Base-by-base conservation (phyloP, 192 early-diverging fungal species). In the Haplosporangium gracile region DNA sequence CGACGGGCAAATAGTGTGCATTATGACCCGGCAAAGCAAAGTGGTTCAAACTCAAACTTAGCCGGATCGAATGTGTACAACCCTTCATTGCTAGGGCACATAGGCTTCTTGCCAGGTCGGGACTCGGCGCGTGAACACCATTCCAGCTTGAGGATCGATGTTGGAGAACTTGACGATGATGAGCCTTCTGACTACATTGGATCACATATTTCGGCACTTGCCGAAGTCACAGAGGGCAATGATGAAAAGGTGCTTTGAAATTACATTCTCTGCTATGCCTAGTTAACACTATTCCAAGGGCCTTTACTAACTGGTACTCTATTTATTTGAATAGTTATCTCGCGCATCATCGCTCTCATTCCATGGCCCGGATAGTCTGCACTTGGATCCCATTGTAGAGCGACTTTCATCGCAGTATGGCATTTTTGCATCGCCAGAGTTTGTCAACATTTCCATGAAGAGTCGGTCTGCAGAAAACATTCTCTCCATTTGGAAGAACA, bases 401-500 rank as follows among this genome's bases (percentile, higher is more conserved):
- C 81, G 82, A 70, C 60, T 91, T 16, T 89, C 92, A 13, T 68
- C 75, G 4, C 74, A 83, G 55, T 80, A 92, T 32, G 92, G 88
- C 13, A 88, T 84, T 15, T 93, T 92, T 77, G 83, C 84, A 24
- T 80, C 84, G 45, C 53, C 88, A 15, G 94, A 96, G 32, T 96
- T 96, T 82, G 57, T 88, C 7, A 89, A 94, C 65, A 51, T 95
- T 24, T 79, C 81, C 4, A 76, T 80, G 51, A 78, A 90, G n/a
- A 53, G 74, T 16, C 92, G 92, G 83, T 85, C 87, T 72, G 78
- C 76, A 0, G 85, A 86, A 42, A 69, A 65, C 26, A 88, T 90
- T 6, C 80, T 94, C 7, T 82, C 79, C 8, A 68, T 93, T 10
- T 97, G 96, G 96, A 96, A 97, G 70, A 96, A 96, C 72, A 88